A percentile compares a stretch with the other conserved stretches of the same genome.
Evolutionary conservation across 179 eudicot species (phyloP).

Genomic region (Silene coronaria): DNA sequence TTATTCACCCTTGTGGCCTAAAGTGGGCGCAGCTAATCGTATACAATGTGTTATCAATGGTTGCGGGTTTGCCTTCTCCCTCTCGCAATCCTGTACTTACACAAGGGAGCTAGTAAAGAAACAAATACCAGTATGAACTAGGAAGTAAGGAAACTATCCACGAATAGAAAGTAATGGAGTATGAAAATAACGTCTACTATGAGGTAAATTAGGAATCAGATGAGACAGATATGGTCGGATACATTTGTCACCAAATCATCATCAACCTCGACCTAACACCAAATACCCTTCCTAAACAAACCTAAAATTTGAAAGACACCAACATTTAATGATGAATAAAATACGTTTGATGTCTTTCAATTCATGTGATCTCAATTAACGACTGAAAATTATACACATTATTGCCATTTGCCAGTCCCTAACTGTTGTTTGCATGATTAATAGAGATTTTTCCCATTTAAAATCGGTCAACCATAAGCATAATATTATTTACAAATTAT

Average conservation of each 20-base stretch:
- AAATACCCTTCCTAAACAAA: neutral
- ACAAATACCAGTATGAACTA: too few species aligned
- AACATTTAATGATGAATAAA: neutral
- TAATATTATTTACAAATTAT: too few species aligned
- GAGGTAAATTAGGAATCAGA: neutral
- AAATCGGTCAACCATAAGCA: too few species aligned
- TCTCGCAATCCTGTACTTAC: too few species aligned
- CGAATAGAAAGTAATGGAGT: neutral
- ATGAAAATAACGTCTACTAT: neutral
- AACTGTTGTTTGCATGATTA: neutral
- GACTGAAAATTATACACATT: neutral
- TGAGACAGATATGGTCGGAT: neutral
- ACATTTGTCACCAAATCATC: neutral
- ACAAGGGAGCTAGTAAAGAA: too few species aligned
- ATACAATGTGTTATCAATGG: too few species aligned
- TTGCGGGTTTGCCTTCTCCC: too few species aligned
- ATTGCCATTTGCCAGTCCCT: constrained; percentile 19
- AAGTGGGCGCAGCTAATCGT: too few species aligned
- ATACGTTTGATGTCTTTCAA: neutral
- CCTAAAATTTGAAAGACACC: neutral
- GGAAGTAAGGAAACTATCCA: too few species aligned
- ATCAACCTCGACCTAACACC: constrained; percentile 3
- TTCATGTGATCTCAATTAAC: constrained; percentile 8
- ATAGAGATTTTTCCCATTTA: neutral
- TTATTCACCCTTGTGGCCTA: too few species aligned